These are phyloP conservation scores for Aspergillus sclerotialis DNA, from an alignment of 2,329 filamentous ascomycete genomes.

Conservation along the genomic window DNA sequence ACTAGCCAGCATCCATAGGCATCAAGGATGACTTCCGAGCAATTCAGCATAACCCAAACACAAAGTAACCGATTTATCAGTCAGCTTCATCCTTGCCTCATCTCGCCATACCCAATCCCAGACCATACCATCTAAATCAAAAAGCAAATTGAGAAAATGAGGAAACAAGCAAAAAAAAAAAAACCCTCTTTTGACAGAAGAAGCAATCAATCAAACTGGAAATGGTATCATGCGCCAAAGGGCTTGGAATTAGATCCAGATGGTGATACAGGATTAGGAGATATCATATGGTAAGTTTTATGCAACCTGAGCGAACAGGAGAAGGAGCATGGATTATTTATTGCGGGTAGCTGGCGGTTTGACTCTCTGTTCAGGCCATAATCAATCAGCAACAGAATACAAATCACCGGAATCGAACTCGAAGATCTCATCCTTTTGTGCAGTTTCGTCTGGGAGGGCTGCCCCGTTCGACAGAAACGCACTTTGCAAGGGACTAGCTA, in stretches of 20 bases:
- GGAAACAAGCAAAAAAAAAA: conserved; percentile 18
- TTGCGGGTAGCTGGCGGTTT: conserved; percentile 30
- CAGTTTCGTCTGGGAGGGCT: not conserved
- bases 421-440: not conserved
- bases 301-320: conserved; percentile 14
- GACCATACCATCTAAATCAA: conserved; percentile 20
- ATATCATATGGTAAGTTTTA: conserved; percentile 28
- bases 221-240: conserved; percentile 31
- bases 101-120: too few relatives aligned
- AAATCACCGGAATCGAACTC: not conserved
- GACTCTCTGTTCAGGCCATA: conserved; percentile 29
- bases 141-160: conserved; percentile 10
- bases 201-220: conserved; percentile 15
- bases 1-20: too few relatives aligned
- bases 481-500: conserved; percentile 22
- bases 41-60: too few relatives aligned
- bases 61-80: too few relatives aligned
- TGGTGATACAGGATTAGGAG: conserved; percentile 25
- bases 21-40: too few relatives aligned
- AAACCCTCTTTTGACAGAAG: conserved; percentile 23
- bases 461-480: too few relatives aligned
- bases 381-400: conserved; percentile 18
- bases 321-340: conserved; percentile 21
- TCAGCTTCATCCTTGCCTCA: too few relatives aligned
- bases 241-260: conserved; percentile 25